Conservation (phyloP, 1,139 yeast genomes). For the Suhomyces wounanorum region DNA sequence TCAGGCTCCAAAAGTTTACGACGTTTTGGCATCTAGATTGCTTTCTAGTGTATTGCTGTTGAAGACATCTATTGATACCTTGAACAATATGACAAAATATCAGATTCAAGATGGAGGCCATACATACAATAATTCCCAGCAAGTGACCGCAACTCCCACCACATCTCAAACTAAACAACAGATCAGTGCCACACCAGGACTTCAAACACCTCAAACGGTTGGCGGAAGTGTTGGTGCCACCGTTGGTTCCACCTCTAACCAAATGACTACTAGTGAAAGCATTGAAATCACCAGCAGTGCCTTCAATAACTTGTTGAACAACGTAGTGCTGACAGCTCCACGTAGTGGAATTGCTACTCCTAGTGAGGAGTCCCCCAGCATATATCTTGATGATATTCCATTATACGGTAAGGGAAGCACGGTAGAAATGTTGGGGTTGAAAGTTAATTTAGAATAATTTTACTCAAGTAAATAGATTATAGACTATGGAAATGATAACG, state of each 20-base stretch:
- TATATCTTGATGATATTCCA: slow-evolving; percentile 43
- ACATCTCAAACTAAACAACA: slow-evolving; percentile 12
- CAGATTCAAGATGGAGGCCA: slow-evolving; percentile 43
- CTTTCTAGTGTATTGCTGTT: slow-evolving; percentile 40
- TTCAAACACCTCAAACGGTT: slow-evolving; percentile 26
- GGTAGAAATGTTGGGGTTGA: slow-evolving; percentile 38
- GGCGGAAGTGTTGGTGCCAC: slow-evolving; percentile 18
- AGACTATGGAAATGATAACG: neutral
- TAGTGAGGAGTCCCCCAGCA: slow-evolving; percentile 19
- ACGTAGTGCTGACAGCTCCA: slow-evolving; percentile 24
- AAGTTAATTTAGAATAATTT: slow-evolving; percentile 17
- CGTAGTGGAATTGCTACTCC: slow-evolving; percentile 10
- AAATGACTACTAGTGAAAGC: slow-evolving; percentile 14
- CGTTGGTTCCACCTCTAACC: slow-evolving; percentile 19
- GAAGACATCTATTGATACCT: slow-evolving; percentile 37
- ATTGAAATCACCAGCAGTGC: slow-evolving; percentile 32
- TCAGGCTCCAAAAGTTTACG: slow-evolving; percentile 71
- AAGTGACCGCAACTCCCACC: slow-evolving; percentile 4
- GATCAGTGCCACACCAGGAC: slow-evolving; percentile 10
- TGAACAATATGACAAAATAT: slow-evolving; percentile 39
- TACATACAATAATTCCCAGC: slow-evolving; percentile 22
- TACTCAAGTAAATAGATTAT: neutral
- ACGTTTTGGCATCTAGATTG: slow-evolving; percentile 41
- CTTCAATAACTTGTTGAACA: slow-evolving; percentile 34
- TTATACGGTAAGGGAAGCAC: slow-evolving; percentile 44